Base-by-base conservation (phyloP, 2,329 filamentous ascomycete species). In the Trichophyton equinum region DNA sequence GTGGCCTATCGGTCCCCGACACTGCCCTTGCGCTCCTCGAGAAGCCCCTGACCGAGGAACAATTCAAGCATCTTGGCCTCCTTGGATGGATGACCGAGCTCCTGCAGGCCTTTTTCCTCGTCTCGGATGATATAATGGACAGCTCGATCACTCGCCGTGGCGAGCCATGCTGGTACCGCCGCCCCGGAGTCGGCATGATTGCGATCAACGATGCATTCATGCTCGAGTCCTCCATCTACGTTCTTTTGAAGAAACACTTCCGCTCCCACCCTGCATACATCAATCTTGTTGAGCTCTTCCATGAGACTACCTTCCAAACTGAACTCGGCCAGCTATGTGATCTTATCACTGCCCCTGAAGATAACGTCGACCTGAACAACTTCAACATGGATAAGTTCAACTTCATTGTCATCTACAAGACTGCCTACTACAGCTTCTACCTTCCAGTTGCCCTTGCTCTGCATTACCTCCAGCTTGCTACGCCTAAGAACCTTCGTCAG, bases 401-500 rank as follows among this genome's bases (percentile, higher is more conserved):
- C 69, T 99, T 97, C 82, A 99, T 99, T 71, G 94, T 99, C 78
- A 89, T 95, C 77, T 97, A 95, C 85, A 99, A 99, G 85, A 99
- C 94, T 25, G 91, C 94, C 58, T 99, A 95, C 81, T 99, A 99
- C 82, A 95, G 88, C 71, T 99, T 99, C 82, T 97, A 97, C 79
- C 87, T 99, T 13, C 94, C 94, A 62, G 91, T 99, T 61, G 92
- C 91, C 8, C 83, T 99, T 51, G 89, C 94, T 4, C 81, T 99
- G 68, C 81, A 92, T 79, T 87, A 91, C 77, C 84, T 91, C 67
- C 86, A 90, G 71, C 81, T 91, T 63, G 94, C 92, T 22, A 94
- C 90, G 7, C 84, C 86, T 30, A 84, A 88, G 77, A 97, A 96
- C 80, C 85, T 99, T 63, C 87, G 92, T 78, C 87, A 88, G 71